Evolutionary conservation across 164 flowering plant species (phyloP).

Genomic region (Nelumbo lutea): DNA sequence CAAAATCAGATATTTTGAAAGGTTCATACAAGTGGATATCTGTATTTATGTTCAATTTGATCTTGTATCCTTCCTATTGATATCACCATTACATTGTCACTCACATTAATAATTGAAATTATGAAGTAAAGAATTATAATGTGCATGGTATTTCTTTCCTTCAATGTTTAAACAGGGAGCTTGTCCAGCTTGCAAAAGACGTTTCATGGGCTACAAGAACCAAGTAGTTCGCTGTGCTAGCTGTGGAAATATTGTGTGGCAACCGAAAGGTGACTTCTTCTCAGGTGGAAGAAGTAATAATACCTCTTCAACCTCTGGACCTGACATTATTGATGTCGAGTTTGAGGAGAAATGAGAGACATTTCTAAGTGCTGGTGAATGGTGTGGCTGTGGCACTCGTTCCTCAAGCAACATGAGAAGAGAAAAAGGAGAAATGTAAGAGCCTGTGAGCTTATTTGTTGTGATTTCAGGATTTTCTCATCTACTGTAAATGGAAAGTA

Average conservation of each 20-base stretch:
- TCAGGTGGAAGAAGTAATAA: constrained; percentile 33
- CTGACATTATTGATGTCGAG: constrained; percentile 80
- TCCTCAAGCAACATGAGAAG: background rate
- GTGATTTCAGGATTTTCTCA: too few species aligned
- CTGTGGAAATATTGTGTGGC: constrained; percentile 92
- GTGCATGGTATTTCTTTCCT: background rate
- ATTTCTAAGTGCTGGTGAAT: background rate
- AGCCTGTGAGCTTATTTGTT: background rate
- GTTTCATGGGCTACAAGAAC: constrained; percentile 59
- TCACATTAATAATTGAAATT: too few species aligned
- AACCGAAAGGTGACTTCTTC: constrained; percentile 58
- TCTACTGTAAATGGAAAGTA: background rate
- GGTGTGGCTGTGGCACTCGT: background rate
- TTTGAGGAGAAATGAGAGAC: constrained; percentile 69
- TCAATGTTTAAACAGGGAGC: constrained; percentile 49
- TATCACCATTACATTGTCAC: too few species aligned
- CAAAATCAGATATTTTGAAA: too few species aligned
- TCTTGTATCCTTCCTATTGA: too few species aligned
- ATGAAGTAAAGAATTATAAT: background rate
- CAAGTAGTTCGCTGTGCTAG: constrained; percentile 60
- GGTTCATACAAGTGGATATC: too few species aligned
- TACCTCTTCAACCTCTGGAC: constrained; percentile 37
- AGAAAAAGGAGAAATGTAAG: background rate
- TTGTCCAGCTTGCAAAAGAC: constrained; percentile 82
- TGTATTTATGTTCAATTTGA: too few species aligned